These are phyloP conservation scores for Neobulgaria alba DNA, from an alignment of 2,329 filamentous ascomycete genomes.

Conservation along the genomic window DNA sequence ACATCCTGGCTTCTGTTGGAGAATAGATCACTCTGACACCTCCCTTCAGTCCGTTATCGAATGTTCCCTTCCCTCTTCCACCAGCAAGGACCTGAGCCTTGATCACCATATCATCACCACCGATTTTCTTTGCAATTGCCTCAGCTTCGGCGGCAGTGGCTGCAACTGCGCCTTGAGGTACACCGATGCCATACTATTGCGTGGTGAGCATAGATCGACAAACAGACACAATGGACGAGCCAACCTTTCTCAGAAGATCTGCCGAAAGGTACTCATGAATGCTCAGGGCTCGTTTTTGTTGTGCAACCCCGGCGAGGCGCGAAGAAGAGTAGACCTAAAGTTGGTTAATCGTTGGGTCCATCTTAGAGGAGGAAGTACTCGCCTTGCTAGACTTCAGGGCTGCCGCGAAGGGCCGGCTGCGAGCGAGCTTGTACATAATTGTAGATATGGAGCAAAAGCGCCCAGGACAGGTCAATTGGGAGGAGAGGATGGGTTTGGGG, in stretches of 20 bases:
- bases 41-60: constrained; percentile 98
- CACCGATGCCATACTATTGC: constrained; percentile 83
- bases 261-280: constrained; percentile 98
- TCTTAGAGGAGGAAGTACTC: constrained; percentile 30
- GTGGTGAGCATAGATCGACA: constrained; percentile 22
- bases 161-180: constrained; percentile 84
- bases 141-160: constrained; percentile 80
- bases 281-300: constrained; percentile 82
- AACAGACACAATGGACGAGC: background rate
- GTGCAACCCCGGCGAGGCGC: constrained; percentile 54
- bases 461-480: constrained; percentile 22
- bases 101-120: constrained; percentile 96
- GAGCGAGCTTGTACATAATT: constrained; percentile 82
- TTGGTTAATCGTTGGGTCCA: constrained; percentile 19
- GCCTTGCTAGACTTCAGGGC: constrained; percentile 73
- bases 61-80: constrained; percentile 94
- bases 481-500: constrained; percentile 13
- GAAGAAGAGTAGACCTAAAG: constrained; percentile 38
- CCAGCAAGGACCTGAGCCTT: constrained; percentile 98
- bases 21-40: constrained; percentile 99
- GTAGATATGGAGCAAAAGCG: constrained; percentile 21
- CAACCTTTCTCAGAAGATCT: constrained; percentile 71
- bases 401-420: constrained; percentile 72
- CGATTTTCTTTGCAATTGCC: constrained; percentile 80
- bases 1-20: constrained; percentile 91